Evolutionary conservation across 2,329 filamentous ascomycete species (phyloP).

Genomic region (Trichoderma hamatum): DNA sequence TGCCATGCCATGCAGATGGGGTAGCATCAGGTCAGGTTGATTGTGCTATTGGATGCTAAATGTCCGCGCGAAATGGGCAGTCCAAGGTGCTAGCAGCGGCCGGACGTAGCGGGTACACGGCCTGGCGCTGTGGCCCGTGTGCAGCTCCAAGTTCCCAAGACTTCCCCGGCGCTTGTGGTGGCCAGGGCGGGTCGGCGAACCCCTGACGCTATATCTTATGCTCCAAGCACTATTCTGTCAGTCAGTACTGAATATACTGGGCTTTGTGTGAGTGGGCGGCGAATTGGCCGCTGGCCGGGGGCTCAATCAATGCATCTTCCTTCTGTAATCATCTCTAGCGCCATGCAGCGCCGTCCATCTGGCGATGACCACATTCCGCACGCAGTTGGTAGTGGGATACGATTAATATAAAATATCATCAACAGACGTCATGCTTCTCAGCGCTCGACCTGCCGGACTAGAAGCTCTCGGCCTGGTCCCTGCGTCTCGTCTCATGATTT

Average conservation of each 20-base stretch:
- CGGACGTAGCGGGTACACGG: background rate
- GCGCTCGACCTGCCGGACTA: background rate
- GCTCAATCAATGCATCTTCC: constrained; percentile 5
- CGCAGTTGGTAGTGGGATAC: background rate
- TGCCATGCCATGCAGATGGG: constrained; percentile 14
- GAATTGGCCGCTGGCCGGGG: background rate
- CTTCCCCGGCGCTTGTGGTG: background rate
- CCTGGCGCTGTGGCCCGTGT: background rate
- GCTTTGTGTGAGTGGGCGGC: constrained; percentile 16
- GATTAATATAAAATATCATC: background rate
- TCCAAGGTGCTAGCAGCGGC: background rate
- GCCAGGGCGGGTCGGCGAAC: background rate
- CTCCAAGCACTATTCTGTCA: background rate
- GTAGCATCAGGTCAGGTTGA: constrained; percentile 14
- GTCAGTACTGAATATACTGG: background rate
- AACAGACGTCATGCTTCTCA: background rate
- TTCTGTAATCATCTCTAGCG: background rate
- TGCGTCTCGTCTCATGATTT: background rate
- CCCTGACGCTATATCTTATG: constrained; percentile 11
- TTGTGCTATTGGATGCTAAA: constrained; percentile 18
- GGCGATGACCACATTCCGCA: background rate
- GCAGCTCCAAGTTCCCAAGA: background rate
- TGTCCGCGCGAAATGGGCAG: background rate
- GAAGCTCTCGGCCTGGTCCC: background rate
- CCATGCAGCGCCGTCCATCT: background rate